Evolutionary conservation across 2,329 filamentous ascomycete genomes (phyloP).

Genomic region (Paecilomyces sp.): DNA sequence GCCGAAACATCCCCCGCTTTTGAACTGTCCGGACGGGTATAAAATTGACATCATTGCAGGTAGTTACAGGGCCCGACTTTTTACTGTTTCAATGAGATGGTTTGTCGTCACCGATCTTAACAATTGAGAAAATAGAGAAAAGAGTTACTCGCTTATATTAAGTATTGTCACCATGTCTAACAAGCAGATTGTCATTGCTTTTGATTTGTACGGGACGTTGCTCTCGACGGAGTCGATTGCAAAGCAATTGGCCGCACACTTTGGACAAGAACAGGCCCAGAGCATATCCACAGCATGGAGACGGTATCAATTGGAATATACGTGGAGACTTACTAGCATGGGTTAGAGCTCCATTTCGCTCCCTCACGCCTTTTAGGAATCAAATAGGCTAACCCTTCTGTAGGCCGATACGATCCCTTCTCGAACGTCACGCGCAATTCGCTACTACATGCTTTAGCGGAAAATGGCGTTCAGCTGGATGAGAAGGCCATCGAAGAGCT

Average conservation of each 20-base stretch:
- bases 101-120: too few species aligned
- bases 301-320: slow-evolving; percentile 68
- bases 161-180: slow-evolving; percentile 9
- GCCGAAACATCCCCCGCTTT: neutral
- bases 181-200: slow-evolving; percentile 51
- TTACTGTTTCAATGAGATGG: too few species aligned
- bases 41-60: slow-evolving; percentile 4
- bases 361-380: slow-evolving; percentile 1
- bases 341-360: slow-evolving; percentile 33
- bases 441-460: slow-evolving; percentile 57
- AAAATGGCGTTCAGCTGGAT: slow-evolving; percentile 44
- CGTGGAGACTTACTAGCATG: slow-evolving; percentile 71
- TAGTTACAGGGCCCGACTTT: neutral
- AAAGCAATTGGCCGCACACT: slow-evolving; percentile 49
- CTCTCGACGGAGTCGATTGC: slow-evolving; percentile 65
- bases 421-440: slow-evolving; percentile 55
- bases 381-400: neutral
- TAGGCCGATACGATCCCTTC: slow-evolving; percentile 58
- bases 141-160: neutral
- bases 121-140: neutral
- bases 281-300: slow-evolving; percentile 57
- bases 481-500: slow-evolving; percentile 41
- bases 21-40: neutral
- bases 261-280: slow-evolving; percentile 51
- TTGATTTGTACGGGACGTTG: slow-evolving; percentile 70